Evolutionary conservation across 2,329 filamentous ascomycete genomes (phyloP), one percentile per base, ranked within the genome.

Genomic region (Aureobasidium subglaciale): DNA sequence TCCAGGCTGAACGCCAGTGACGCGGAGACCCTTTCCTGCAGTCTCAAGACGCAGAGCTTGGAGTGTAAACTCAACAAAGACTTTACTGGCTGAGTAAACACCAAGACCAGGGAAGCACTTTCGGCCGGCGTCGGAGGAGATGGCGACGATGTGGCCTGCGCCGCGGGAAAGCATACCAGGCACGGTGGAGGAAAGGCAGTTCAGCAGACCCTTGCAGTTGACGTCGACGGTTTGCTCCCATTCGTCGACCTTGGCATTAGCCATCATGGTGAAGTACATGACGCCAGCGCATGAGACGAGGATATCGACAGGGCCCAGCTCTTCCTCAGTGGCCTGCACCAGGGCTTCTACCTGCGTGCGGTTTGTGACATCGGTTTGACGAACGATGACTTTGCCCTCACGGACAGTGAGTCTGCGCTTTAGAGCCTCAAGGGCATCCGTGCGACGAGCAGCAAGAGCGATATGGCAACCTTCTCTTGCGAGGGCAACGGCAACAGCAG

Each of bases 201-300:
- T 79, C 54, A 91, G 74, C 1, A 92, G 78, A 34, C 88, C 88
- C 71, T 91, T 91, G 82, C 88, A 91, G 74, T 92, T 92, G 62
- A 92, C 86, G 63, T 91, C 88, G 38, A 92, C 87, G 0, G 87
- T 91, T 57, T 81, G 85, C 60, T 90, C 84, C 88, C 88, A 92
- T 63, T 92, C 84, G 5, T 88, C 85, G 0, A 76, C 80, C 60
- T 86, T 79, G 15, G 75, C 79, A 66, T 90, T 91, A 56, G 84
- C 82, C 88, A 92, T 91, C 83, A 91, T 84, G 55, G 88, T 91
- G 71, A 84, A 92, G 73, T 92, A 92, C 88, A 92, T 92, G 66
- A 92, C 88, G 32, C 88, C 88, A 0, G 88, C 88, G 64, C 87
- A 89, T 37, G 83, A 83, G 48, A 92, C 82, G n/a, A 92, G 78